Evolutionary conservation across 2,329 filamentous ascomycete genomes (phyloP), one percentile per base, ranked within the genome.

Genomic region (Trichoderma endophyticum): DNA sequence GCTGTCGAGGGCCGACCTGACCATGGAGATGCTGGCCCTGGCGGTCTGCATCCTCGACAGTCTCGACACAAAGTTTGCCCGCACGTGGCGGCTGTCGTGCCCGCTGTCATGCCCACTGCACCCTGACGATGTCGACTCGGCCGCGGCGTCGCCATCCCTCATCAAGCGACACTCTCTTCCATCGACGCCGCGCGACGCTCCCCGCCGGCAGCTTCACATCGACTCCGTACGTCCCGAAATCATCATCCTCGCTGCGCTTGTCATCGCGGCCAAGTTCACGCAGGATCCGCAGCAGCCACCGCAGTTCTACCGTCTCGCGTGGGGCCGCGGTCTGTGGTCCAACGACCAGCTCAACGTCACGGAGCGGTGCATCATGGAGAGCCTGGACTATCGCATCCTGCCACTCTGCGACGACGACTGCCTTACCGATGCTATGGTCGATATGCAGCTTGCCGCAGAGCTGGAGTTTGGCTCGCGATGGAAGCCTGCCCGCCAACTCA

Each of bases 41-140:
- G 89, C 89, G 43, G 89, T 90, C 51, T 91, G 89, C 82, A 88
- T 92, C 64, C 84, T 92, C 75, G 90, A 92, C 78, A 89, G 89
- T 54, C 84, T 92, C 73, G 86, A 88, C 79, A 85, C 86, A 62
- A 87, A 86, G 72, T 92, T 92, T 78, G 87, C 89, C 61, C 85
- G 88, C 39, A 85, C 82, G 71, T 92, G 89, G 89, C 87, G 90
- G 26, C 82, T 88, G 71, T 84, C 85, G 3, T 90, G 81, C 89
- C 74, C 79, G 28, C 82, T 88, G 71, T 84, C 84, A 3, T 90
- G 81, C 89, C 74, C 79, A 73, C 73, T 78, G 28, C 28, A n/a
- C 54, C 26, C 43, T 69, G 74, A 75, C 73, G 74, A 76, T 66
- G 75, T 78, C 64, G 56, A 61, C 34, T 74, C 73, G 9, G 24